phyloP scores from a whole-genome alignment of 1,139 yeast genomes.

The Groenewaldozyma sp. region DNA sequence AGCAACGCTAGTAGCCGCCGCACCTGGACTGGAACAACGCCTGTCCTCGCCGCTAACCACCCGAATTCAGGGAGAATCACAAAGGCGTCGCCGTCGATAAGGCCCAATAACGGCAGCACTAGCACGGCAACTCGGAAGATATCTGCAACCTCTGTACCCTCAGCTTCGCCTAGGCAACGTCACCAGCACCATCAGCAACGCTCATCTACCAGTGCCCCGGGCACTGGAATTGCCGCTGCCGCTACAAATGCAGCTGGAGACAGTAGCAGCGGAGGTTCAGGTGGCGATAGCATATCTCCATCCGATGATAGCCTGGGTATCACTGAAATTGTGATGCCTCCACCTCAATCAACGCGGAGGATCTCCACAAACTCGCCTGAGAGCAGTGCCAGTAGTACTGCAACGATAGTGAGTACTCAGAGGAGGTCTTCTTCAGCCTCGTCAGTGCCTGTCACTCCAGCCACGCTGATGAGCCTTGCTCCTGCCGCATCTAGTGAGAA shows the following conservation, averaged over 20 bases:
- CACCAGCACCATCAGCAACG: too few relatives aligned
- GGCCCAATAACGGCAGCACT: too few relatives aligned
- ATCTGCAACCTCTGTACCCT: too few relatives aligned
- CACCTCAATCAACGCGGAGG: conserved; percentile 18
- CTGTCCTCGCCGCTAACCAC: conserved; percentile 12
- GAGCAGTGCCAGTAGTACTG: conserved; percentile 7
- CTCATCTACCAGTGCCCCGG: conserved; percentile 4
- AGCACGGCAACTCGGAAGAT: too few relatives aligned
- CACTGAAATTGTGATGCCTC: conserved; percentile 23
- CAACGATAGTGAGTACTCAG: too few relatives aligned
- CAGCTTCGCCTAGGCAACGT: too few relatives aligned
- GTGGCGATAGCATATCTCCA: conserved; percentile 20
- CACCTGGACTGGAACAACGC: conserved; percentile 7
- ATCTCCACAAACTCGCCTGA: conserved; percentile 11
- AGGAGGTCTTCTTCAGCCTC: conserved; percentile 10
- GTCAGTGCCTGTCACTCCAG: conserved; percentile 22
- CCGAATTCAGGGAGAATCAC: conserved; percentile 16
- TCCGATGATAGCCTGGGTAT: conserved; percentile 16
- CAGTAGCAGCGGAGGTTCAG: too few relatives aligned
- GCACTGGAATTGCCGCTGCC: conserved; percentile 8
- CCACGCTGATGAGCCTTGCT: conserved; percentile 35
- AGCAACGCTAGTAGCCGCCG: conserved; percentile 4
- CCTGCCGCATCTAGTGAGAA: conserved; percentile 11
- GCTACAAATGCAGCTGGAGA: too few relatives aligned
- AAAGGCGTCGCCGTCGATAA: conserved; percentile 18